Percentiles rank a stretch among this genome's conserved stretches.
Evolutionary conservation across 1,284 basidiomycete species (phyloP).

Genomic region (Tremellales sp.): DNA sequence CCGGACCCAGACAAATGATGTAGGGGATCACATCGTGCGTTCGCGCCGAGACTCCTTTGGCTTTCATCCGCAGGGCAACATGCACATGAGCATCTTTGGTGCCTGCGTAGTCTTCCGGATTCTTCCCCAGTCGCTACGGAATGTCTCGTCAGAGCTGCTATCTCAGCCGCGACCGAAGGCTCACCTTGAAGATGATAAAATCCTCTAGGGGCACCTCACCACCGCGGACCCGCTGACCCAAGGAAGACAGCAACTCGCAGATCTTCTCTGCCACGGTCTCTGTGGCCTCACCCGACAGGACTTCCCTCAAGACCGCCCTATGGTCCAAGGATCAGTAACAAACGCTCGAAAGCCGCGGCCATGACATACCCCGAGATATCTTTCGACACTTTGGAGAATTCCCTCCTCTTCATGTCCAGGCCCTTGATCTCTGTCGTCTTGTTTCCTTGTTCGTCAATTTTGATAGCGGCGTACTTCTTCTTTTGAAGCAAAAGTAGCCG

Average conservation of each 20-base stretch:
- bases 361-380: constrained; percentile 76
- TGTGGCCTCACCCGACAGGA: constrained; percentile 85
- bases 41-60: constrained; percentile 71
- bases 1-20: constrained; percentile 80
- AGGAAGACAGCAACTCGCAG: constrained; percentile 78
- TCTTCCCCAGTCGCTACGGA: constrained; percentile 79
- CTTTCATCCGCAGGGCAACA: constrained; percentile 88
- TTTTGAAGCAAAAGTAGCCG: constrained; percentile 91
- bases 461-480: constrained; percentile 98
- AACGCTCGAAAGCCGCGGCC: background rate
- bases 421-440: constrained; percentile 90
- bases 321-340: constrained; percentile 6
- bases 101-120: constrained; percentile 94
- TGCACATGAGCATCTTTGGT: constrained; percentile 96
- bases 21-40: constrained; percentile 94
- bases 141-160: background rate
- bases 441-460: constrained; percentile 73
- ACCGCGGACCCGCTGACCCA: constrained; percentile 70
- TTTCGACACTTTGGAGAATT: constrained; percentile 90
- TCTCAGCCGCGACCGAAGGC: constrained; percentile 5
- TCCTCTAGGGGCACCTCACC: constrained; percentile 82
- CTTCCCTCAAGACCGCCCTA: constrained; percentile 82
- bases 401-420: constrained; percentile 97
- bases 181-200: constrained; percentile 88
- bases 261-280: constrained; percentile 88